These are phyloP conservation scores for Hanseniaspora thailandica DNA, from an alignment of 805 yeast species.

Conservation along the genomic window DNA sequence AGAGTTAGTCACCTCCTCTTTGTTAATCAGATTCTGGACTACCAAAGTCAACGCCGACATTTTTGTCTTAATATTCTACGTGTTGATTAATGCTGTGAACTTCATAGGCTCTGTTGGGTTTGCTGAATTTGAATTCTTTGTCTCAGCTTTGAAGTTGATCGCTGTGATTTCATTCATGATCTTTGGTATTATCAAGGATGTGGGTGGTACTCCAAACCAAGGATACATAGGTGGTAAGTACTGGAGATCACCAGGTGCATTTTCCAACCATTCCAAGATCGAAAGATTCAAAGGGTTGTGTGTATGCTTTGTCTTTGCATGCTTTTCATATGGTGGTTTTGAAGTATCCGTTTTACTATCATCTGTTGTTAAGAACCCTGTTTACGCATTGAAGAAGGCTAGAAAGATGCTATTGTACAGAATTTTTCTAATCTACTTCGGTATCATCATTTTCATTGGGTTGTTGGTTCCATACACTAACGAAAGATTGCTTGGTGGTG, in stretches of 20 bases:
- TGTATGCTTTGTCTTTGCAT: slow-evolving; percentile 64
- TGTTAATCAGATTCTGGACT: slow-evolving; percentile 48
- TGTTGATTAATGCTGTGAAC: slow-evolving; percentile 37
- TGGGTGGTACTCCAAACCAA: slow-evolving; percentile 44
- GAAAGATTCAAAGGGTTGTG: slow-evolving; percentile 49
- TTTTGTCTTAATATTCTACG: slow-evolving; percentile 48
- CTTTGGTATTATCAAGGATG: slow-evolving; percentile 36
- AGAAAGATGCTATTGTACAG: slow-evolving; percentile 79
- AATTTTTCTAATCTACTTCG: slow-evolving; percentile 57
- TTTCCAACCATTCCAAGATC: slow-evolving; percentile 35
- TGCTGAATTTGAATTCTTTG: slow-evolving; percentile 47
- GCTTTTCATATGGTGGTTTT: slow-evolving; percentile 65
- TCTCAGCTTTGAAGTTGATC: slow-evolving; percentile 37
- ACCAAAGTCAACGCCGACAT: slow-evolving; percentile 42
- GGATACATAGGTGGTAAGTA: slow-evolving; percentile 40
- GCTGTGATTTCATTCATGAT: slow-evolving; percentile 41
- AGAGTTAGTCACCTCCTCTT: slow-evolving; percentile 49
- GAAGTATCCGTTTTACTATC: slow-evolving; percentile 67
- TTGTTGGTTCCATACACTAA: slow-evolving; percentile 57
- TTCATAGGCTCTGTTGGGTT: slow-evolving; percentile 43
- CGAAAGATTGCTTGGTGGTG: slow-evolving; percentile 36
- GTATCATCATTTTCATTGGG: slow-evolving; percentile 45
- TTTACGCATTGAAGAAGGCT: slow-evolving; percentile 56
- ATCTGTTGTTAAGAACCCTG: slow-evolving; percentile 63
- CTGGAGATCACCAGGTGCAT: slow-evolving; percentile 37